Evolutionary conservation across 371 early-diverging fungal genomes (phyloP).

Genomic region (Catenaria anguillulae): DNA sequence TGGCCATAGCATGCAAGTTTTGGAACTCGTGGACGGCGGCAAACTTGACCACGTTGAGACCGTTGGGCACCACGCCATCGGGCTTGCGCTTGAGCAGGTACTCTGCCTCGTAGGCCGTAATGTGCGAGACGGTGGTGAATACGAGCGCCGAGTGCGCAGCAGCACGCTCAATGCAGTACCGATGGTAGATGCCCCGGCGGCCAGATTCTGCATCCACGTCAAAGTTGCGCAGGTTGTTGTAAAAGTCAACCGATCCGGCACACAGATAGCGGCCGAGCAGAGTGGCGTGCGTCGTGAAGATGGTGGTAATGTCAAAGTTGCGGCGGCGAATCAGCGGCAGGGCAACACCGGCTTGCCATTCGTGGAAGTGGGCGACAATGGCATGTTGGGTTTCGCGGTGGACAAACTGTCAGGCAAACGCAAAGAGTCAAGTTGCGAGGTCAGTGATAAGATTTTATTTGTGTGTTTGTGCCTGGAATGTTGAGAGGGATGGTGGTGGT

Average conservation of each 20-base stretch:
- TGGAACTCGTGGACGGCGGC: conserved; percentile 95
- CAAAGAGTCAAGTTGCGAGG: conserved; percentile 8
- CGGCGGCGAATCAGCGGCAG: conserved; percentile 75
- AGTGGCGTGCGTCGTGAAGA: conserved; percentile 94
- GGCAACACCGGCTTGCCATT: conserved; percentile 88
- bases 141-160: conserved; percentile 90
- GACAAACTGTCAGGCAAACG: conserved; percentile 43
- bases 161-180: conserved; percentile 92
- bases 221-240: conserved; percentile 79
- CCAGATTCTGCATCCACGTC: conserved; percentile 92
- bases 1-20: conserved; percentile 80
- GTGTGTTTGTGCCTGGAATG: too few species aligned
- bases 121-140: conserved; percentile 90
- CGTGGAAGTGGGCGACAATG: conserved; percentile 90
- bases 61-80: conserved; percentile 91
- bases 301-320: conserved; percentile 72
- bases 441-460: not conserved
- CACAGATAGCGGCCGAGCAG: conserved; percentile 88
- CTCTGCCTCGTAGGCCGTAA: conserved; percentile 91
- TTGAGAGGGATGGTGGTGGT: too few species aligned
- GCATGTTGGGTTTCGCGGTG: conserved; percentile 44
- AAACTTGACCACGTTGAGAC: conserved; percentile 89
- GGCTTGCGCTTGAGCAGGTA: conserved; percentile 85
- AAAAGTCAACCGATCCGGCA: conserved; percentile 89
- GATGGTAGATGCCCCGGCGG: conserved; percentile 89